phyloP scores from a whole-genome alignment of 2,329 filamentous ascomycete species.

The Ramularia collo-cygni region DNA sequence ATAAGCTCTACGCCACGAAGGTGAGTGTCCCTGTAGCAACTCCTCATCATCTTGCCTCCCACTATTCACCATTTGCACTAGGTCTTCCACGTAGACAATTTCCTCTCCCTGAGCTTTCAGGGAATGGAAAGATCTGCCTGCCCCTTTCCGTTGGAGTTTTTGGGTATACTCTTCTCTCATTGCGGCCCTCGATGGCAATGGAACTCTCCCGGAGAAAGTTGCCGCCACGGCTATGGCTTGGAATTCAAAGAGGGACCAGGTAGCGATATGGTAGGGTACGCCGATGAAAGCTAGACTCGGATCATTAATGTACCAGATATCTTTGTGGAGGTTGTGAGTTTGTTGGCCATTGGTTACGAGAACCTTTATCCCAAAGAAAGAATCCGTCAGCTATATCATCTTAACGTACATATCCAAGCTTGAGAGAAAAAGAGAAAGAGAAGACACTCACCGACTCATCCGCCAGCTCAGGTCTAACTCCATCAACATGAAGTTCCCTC shows the following conservation, averaged over 20 bases:
- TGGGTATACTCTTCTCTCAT: constrained; percentile 40
- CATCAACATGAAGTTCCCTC: constrained; percentile 43
- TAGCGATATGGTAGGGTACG: constrained; percentile 57
- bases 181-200: constrained; percentile 39
- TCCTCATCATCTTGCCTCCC: constrained; percentile 21
- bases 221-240: constrained; percentile 57
- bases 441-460: constrained; percentile 33
- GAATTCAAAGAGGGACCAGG: constrained; percentile 61
- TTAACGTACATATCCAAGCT: too few relatives aligned
- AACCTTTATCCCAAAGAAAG: constrained; percentile 19
- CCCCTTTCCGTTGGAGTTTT: constrained; percentile 33
- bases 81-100: constrained; percentile 34
- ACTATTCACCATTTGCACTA: constrained; percentile 35
- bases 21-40: constrained; percentile 31
- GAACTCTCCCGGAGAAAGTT: constrained; percentile 47
- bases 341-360: constrained; percentile 60
- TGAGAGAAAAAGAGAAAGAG: too few relatives aligned
- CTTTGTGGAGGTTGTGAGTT: constrained; percentile 60
- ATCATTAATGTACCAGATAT: constrained; percentile 65
- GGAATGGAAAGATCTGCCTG: constrained; percentile 40
- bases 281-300: constrained; percentile 59
- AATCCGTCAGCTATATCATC: too few relatives aligned
- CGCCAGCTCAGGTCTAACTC: constrained; percentile 40
- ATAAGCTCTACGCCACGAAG: constrained; percentile 32
- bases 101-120: constrained; percentile 33